A percentile compares a stretch with the other conserved stretches of the same genome.
These are phyloP conservation scores for Populus simonii DNA, from an alignment of 345 rosid genomes.

Conservation along the genomic window DNA sequence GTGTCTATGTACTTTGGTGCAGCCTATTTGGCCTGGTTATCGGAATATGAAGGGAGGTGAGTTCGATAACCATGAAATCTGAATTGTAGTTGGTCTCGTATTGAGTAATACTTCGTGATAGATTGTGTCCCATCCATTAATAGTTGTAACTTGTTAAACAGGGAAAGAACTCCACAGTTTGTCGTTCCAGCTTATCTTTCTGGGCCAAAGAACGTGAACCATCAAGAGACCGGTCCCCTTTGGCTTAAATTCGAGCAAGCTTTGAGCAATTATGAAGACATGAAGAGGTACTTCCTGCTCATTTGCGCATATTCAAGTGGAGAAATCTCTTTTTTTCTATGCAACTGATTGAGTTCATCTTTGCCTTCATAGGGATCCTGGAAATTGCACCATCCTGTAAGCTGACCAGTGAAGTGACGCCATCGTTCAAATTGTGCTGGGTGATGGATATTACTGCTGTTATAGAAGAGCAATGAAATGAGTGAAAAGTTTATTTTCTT, in stretches of 20 bases:
- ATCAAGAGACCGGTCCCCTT: conserved; percentile 51
- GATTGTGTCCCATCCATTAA: neutral
- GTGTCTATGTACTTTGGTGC: conserved; percentile 87
- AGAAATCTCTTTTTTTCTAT: neutral
- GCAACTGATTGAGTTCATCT: conserved; percentile 5
- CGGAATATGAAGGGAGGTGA: conserved; percentile 82
- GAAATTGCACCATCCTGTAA: conserved; percentile 63
- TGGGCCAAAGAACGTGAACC: conserved; percentile 64
- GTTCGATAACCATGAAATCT: conserved; percentile 6
- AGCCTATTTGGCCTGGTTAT: conserved; percentile 76
- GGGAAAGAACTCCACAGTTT: conserved; percentile 72
- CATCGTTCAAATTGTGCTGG: neutral
- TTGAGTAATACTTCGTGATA: neutral
- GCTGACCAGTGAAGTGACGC: neutral
- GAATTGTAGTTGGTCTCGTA: neutral
- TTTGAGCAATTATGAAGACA: conserved; percentile 53
- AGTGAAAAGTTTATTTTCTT: neutral
- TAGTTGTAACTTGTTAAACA: conserved; percentile 25
- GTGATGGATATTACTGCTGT: neutral
- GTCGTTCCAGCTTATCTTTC: conserved; percentile 69
- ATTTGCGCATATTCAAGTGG: neutral
- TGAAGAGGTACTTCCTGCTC: conserved; percentile 45
- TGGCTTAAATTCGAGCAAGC: conserved; percentile 88
- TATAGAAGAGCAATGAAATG: neutral
- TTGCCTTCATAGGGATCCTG: conserved; percentile 41